These are phyloP conservation scores for Catharanthus roseus DNA, from an alignment of 257 asterid genomes.

Conservation along the genomic window DNA sequence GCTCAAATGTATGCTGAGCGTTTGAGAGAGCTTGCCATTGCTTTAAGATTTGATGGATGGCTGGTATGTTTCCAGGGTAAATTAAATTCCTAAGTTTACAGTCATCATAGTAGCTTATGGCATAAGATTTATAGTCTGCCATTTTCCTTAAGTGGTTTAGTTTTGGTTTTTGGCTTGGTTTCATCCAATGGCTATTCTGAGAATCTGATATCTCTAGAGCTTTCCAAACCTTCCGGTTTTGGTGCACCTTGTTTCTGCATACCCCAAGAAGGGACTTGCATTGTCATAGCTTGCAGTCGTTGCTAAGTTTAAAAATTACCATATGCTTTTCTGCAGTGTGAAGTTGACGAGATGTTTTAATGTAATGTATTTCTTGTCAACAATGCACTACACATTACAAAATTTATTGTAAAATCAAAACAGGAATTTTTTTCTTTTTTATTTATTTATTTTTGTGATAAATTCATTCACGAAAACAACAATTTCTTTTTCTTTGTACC, in stretches of 20 bases:
- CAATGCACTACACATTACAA: background rate
- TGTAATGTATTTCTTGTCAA: background rate
- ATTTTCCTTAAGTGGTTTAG: background rate
- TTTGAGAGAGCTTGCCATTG: constrained; percentile 76
- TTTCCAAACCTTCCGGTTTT: background rate
- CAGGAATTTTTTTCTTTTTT: background rate
- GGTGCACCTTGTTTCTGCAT: background rate
- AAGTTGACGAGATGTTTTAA: background rate
- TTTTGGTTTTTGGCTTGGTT: background rate
- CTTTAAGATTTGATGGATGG: constrained; percentile 97
- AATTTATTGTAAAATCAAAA: background rate
- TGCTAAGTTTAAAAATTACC: background rate
- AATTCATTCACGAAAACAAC: background rate
- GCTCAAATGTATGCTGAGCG: constrained; percentile 79
- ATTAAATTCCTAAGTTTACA: background rate
- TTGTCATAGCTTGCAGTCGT: background rate
- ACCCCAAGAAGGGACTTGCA: background rate
- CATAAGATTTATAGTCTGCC: background rate
- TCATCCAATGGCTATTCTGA: background rate
- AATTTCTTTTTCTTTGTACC: background rate
- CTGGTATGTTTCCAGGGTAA: constrained; percentile 49
- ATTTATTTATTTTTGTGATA: background rate
- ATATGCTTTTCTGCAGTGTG: background rate
- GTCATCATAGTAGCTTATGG: background rate
- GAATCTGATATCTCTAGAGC: constrained; percentile 8